A percentile compares a stretch with the other conserved stretches of the same genome.
Evolutionary conservation across 306 rosid genomes (phyloP).

Genomic region (Malus sieversii): DNA sequence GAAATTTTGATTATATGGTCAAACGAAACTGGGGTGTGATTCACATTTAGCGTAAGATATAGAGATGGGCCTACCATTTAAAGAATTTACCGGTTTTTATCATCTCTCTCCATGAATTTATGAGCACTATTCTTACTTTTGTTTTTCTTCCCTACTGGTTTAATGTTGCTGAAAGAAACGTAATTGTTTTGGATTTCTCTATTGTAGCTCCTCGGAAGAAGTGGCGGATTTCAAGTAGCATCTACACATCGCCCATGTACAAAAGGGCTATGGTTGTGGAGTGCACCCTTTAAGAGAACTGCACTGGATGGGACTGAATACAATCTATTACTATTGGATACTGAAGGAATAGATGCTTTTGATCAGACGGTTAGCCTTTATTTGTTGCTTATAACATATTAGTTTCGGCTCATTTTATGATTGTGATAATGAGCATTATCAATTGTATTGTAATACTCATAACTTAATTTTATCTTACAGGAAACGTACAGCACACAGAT

Average conservation of each 20-base stretch:
- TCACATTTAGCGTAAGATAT: neutral
- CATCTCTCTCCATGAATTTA: neutral
- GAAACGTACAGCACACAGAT: slow-evolving; percentile 96
- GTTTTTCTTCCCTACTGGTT: neutral
- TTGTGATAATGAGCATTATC: neutral
- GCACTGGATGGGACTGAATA: slow-evolving; percentile 93
- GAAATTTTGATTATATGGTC: neutral
- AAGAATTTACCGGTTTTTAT: neutral
- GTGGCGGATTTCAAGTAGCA: slow-evolving; percentile 90
- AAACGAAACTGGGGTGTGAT: neutral
- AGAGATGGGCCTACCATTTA: neutral
- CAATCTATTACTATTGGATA: slow-evolving; percentile 72
- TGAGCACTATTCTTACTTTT: neutral
- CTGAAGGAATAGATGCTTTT: slow-evolving; percentile 95
- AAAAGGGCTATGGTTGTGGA: slow-evolving; percentile 98
- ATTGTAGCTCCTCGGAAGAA: slow-evolving; percentile 80
- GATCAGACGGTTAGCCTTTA: slow-evolving; percentile 77
- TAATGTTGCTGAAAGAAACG: neutral
- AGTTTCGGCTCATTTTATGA: neutral
- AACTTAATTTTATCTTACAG: slow-evolving; percentile 25
- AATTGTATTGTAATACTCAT: neutral
- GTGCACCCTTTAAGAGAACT: slow-evolving; percentile 77
- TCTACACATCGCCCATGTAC: slow-evolving; percentile 93
- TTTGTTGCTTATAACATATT: neutral
- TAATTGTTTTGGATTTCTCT: slow-evolving; percentile 1